Evolutionary conservation across 768 basidiomycete species (phyloP), one percentile per base, ranked within the genome.

Genomic region (Galerina sulciceps): DNA sequence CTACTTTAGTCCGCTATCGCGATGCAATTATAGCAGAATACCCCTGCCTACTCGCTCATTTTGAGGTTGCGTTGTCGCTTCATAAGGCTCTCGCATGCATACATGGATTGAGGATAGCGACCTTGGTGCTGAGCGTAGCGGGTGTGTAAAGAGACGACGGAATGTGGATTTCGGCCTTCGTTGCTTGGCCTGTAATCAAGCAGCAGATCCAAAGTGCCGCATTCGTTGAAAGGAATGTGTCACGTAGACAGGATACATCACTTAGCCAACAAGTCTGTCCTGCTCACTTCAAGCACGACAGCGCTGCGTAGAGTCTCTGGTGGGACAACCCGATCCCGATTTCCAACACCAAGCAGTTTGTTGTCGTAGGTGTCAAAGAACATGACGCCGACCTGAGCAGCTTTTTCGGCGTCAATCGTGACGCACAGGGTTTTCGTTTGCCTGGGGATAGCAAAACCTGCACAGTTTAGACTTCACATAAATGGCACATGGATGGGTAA

Each of bases 401-500:
- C 69, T 35, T 46, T 55, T 15, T 64, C 63, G 0, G 60, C 53
- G 44, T 70, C 61, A 31, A 70, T 58, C 9, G 65, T 62, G 40
- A 70, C 58, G 42, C 67, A 66, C 9, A 70, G 38, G 35, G 50
- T 11, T 22, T 54, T 55, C 11, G 38, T 42, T n/a, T 43, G 45
- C 4, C 17, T 2, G 14, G 65, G 69, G 13, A 70, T 57, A 8
- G 22, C 18, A n/a, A 41, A 22, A 17, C 47, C 69, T 67, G 37
- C 15, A 22, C 2, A 37, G 26, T 22, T 43, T 15, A 43, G 23
- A 23, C 10, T 49, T 31, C n/a, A 47, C 38, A 17, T 10, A 17
- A 49, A 41, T 42, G 17, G 14, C 22, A 17, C 4, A n/a, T 15
- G 10, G 22, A 43, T 4, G 45, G 2, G n/a, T 10, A 13, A 54